Evolutionary conservation across 352 stramenopile genomes (phyloP), one percentile per base, ranked within the genome.

Genomic region (Blastocystis sp.): DNA sequence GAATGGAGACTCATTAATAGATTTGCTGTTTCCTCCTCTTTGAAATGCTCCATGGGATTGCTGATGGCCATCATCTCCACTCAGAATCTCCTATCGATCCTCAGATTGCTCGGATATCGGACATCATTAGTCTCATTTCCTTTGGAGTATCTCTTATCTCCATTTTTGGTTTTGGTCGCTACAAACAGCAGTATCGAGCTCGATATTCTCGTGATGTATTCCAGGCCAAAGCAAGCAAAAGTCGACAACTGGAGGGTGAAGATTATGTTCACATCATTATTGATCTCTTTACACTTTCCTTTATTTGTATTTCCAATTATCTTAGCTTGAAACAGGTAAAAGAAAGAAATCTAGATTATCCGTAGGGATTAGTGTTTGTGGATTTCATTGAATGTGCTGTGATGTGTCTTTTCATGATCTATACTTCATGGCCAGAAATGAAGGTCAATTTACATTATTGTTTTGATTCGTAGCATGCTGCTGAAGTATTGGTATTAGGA

Each of bases 91-190:
- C 73, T 37, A 30, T 30, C 13, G 13, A 53, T 1, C 6, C 66
- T 1, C 19, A 40, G 27, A 48, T 48, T 9, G 9, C 40, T 48
- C 40, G 37, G 40, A 42, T 64, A 33, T 82, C 48, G 5, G 22
- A 60, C 6, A 69, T 69, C 27, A 66, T 68, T 17, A 82, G 13
- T 15, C 53, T 64, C 30, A 42, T 82, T 22, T 82, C 73, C 1
- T 82, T 82, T 40, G 51, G n/a, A 1, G 30, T 64, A 19, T 82
- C 73, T 24, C 51, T 82, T 22, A 82, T 82, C 33, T 66, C 40
- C 54, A 68, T 82, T n/a, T 82, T 82, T 19, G 44, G 73, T n/a
- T 82, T 82, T 37, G 51, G 73, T 30, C 58, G 73, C 51, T 82
- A 82, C 54, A 64, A 68, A 33, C 17, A 66, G 19, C 51, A 82